Conservation (phyloP, 495 filamentous ascomycete genomes). For the Entonaema liquescens region DNA sequence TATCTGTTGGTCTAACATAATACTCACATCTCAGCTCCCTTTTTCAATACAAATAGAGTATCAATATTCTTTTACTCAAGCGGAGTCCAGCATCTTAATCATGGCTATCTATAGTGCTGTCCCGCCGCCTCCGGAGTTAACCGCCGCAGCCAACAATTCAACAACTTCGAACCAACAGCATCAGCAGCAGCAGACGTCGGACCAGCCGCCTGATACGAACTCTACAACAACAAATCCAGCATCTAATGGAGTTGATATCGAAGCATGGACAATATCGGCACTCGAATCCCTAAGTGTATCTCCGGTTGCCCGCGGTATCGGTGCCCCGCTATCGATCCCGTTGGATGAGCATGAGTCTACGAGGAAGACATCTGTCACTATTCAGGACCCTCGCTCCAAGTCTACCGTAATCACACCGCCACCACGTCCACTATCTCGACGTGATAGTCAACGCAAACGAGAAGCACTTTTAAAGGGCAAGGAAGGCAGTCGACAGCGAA, state of each 20-base stretch:
- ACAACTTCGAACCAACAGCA: slow-evolving; percentile 24
- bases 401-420: slow-evolving; percentile 45
- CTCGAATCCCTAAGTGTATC: slow-evolving; percentile 60
- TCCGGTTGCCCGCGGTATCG: slow-evolving; percentile 53
- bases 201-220: background rate
- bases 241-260: slow-evolving; percentile 52
- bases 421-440: slow-evolving; percentile 48
- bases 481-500: slow-evolving; percentile 86
- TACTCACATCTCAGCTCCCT: background rate
- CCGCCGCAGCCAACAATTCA: background rate
- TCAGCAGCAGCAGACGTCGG: slow-evolving; percentile 11
- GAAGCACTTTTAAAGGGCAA: slow-evolving; percentile 90
- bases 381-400: slow-evolving; percentile 39
- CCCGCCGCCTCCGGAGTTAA: slow-evolving; percentile 48
- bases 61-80: background rate
- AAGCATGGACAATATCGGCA: slow-evolving; percentile 59
- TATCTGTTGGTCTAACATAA: background rate
- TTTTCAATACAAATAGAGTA: background rate
- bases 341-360: slow-evolving; percentile 48
- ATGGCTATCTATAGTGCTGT: slow-evolving; percentile 53
- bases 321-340: slow-evolving; percentile 57
- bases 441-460: slow-evolving; percentile 60
- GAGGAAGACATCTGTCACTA: slow-evolving; percentile 37
- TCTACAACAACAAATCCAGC: slow-evolving; percentile 10
- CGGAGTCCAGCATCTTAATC: slow-evolving; percentile 12